phyloP scores from a whole-genome alignment of 2,329 filamentous ascomycete species.

The Stachybotrys echinatus region DNA sequence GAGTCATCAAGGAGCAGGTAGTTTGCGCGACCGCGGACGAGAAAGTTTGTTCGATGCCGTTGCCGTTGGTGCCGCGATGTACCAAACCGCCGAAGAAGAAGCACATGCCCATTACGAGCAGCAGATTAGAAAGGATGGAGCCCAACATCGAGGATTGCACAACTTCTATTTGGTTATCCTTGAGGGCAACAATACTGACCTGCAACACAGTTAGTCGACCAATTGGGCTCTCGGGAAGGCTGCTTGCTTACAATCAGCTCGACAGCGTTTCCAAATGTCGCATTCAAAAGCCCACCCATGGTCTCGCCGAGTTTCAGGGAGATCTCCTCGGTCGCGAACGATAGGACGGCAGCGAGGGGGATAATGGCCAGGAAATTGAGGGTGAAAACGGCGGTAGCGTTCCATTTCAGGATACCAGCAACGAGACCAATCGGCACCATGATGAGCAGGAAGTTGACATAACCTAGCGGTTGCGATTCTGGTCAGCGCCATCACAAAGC shows the following conservation, averaged over 20 bases:
- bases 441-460: constrained; percentile 66
- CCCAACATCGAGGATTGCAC: constrained; percentile 98
- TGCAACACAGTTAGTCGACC: constrained; percentile 27
- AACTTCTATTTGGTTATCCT: constrained; percentile 81
- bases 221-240: neutral
- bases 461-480: constrained; percentile 31
- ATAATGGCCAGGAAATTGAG: constrained; percentile 81
- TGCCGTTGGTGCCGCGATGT: constrained; percentile 51
- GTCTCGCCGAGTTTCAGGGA: constrained; percentile 68
- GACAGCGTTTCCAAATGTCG: constrained; percentile 75
- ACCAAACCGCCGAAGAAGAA: constrained; percentile 70
- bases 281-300: constrained; percentile 68
- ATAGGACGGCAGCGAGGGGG: constrained; percentile 66
- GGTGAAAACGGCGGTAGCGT: constrained; percentile 63
- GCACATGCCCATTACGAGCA: constrained; percentile 80
- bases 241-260: constrained; percentile 61
- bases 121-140: constrained; percentile 88
- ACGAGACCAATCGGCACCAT: constrained; percentile 70
- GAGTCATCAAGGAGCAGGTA: constrained; percentile 67
- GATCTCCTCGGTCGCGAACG: constrained; percentile 75
- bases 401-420: constrained; percentile 57
- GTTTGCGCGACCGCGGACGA: constrained; percentile 74
- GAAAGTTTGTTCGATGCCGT: constrained; percentile 64
- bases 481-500: neutral
- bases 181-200: constrained; percentile 89